Evolutionary conservation across 768 basidiomycete species (phyloP), one percentile per base, ranked within the genome.

Genomic region (Suillus bovinus): DNA sequence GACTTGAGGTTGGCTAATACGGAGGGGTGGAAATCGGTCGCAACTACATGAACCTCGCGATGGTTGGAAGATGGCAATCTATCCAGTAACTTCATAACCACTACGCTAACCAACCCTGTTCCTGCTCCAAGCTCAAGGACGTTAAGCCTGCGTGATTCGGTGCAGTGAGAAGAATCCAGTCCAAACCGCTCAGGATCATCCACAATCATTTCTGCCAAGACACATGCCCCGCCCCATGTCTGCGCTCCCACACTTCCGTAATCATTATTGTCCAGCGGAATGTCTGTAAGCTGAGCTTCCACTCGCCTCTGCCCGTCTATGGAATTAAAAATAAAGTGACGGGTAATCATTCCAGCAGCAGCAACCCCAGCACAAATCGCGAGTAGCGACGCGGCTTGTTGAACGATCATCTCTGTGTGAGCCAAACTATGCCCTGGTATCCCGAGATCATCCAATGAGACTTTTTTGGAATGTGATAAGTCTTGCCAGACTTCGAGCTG

Each of bases 201-300:
- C 3, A 82, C 83, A 44, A 94, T 84, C 75, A 86, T 82, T 70
- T 92, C 89, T 0, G 92, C 84, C 60, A 96, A 80, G 8, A 95
- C 84, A 66, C 89, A 93, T 4, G 91, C 89, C 11, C 89, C 86
- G 4, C 92, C 93, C 94, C 93, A 96, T 0, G 93, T 95, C 75
- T 94, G 93, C 31, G 91, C 87, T 1, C 93, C 93, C 20, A 93
- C 86, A 60, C 86, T 89, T 14, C 78, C 76, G 64, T 85, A 88
- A 66, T 91, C 88, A n/a, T 80, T 76, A 60, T 90, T 87, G 56
- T 87, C 82, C 47, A 93, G 74, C 2, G 90, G 85, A 2, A 86
- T 81, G 71, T 94, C 93, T 34, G 79, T 86, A 55, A 95, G 68
- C 58, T 77, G 70, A 13, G 90, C 75, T 13, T 74, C 67, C 42